Conservation (phyloP, 176 grass and related monocot genomes). For the Rhynchospora breviuscula region DNA sequence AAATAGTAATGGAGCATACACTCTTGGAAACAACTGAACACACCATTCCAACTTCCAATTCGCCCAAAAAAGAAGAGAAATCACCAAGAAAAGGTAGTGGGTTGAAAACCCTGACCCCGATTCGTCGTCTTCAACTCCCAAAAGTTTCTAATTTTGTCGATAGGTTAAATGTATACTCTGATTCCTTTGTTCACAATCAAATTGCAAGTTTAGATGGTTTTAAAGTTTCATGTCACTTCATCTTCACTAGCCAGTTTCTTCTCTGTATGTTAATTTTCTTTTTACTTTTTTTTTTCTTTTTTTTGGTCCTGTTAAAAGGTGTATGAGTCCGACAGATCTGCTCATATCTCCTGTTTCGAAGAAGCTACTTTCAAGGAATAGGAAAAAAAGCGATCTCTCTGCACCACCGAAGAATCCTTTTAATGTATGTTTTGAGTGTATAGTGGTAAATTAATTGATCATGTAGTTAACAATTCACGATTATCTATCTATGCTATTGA, state of each 20-base stretch:
- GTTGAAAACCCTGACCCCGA: neutral
- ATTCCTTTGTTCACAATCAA: too few relatives aligned
- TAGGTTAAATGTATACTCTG: neutral
- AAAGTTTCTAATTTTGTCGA: conserved; percentile 9
- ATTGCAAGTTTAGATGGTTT: neutral
- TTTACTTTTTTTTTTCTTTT: neutral
- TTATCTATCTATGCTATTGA: neutral
- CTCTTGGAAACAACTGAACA: neutral
- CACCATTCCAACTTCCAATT: neutral
- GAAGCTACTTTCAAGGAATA: conserved; percentile 13
- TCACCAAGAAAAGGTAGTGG: neutral
- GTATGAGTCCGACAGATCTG: neutral
- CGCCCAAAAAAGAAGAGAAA: neutral
- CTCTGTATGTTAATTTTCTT: too few relatives aligned
- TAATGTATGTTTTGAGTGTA: too few relatives aligned
- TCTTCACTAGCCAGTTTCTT: neutral
- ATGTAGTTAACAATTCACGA: too few relatives aligned
- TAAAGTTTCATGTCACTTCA: neutral
- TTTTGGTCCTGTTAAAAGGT: neutral
- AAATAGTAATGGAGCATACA: neutral
- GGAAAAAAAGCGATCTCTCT: conserved; percentile 14
- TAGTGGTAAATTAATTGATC: too few relatives aligned
- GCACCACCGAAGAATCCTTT: neutral
- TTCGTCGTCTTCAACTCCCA: conserved; percentile 10
- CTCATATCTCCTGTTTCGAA: conserved; percentile 26